A percentile compares a stretch with the other conserved stretches of the same genome.
Conservation (phyloP, 371 early-diverging fungal genomes). For the Saksenaea oblongispora region DNA sequence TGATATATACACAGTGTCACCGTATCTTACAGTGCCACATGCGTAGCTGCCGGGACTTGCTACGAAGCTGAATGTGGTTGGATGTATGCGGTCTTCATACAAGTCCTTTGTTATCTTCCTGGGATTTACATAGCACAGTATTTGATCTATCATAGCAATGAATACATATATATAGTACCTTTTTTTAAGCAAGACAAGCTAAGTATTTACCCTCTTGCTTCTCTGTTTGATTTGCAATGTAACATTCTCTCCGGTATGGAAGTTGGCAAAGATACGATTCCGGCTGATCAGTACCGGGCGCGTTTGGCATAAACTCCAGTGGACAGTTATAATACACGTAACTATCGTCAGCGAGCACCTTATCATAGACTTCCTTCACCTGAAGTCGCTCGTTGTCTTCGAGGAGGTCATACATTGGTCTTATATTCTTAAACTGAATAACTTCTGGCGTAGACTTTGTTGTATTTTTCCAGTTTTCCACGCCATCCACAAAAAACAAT, state of each 20-base stretch:
- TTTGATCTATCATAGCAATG: no score
- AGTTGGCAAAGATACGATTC: not conserved
- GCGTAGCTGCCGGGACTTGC: not conserved
- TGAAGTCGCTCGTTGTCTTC: not conserved
- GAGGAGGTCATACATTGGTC: not conserved
- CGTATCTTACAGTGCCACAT: not conserved
- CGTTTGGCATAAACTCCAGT: not conserved
- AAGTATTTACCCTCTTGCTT: no score
- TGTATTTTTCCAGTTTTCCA: not conserved
- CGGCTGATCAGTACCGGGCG: not conserved
- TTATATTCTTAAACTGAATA: not conserved
- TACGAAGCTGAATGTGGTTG: not conserved
- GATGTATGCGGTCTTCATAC: not conserved
- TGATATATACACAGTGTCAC: not conserved
- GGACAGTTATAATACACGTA: not conserved
- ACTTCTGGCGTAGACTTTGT: not conserved
- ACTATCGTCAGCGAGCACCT: not conserved
- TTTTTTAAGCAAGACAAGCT: no score
- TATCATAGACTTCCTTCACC: not conserved
- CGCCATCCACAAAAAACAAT: not conserved
- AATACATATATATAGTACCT: no score
- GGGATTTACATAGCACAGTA: no score
- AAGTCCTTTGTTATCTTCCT: not conserved
- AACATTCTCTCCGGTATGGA: not conserved
- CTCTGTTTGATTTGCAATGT: no score